phyloP scores from a whole-genome alignment of 1,284 basidiomycete genomes.

The Blastosporella zonata region DNA sequence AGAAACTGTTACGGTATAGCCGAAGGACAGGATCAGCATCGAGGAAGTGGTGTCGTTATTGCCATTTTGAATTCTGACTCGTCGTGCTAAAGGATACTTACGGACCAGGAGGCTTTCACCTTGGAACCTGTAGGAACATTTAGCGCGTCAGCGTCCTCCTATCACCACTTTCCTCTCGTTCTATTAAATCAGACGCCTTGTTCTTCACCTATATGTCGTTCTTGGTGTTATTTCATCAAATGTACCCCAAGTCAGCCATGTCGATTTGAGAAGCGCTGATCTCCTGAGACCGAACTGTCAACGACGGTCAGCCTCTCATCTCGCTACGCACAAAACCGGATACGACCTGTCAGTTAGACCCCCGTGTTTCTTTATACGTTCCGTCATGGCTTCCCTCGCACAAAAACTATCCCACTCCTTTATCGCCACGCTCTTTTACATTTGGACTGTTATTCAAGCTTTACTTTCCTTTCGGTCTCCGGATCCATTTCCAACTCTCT shows the following conservation, averaged over 20 bases:
- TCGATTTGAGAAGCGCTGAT: background rate
- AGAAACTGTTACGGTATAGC: constrained; percentile 8
- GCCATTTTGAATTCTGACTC: constrained; percentile 1
- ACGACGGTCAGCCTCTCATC: constrained; percentile 10
- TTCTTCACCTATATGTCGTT: background rate
- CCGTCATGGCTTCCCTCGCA: constrained; percentile 15
- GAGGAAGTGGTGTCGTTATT: constrained; percentile 9
- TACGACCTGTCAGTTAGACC: background rate
- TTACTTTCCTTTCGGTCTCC: constrained; percentile 15
- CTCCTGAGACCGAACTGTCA: background rate
- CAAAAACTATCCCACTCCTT: constrained; percentile 20
- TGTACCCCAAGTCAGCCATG: constrained; percentile 5
- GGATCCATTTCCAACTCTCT: constrained; percentile 13
- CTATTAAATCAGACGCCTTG: background rate
- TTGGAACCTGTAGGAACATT: background rate
- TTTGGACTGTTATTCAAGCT: constrained; percentile 21
- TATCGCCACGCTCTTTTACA: constrained; percentile 21
- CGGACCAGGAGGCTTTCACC: background rate
- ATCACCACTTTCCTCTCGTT: background rate
- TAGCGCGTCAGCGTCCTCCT: background rate
- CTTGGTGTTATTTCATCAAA: background rate
- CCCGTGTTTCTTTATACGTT: constrained; percentile 4
- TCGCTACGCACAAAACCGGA: constrained; percentile 2
- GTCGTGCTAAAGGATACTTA: background rate
- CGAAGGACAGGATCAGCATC: constrained; percentile 7